Base-by-base conservation (phyloP, 106 monocot species). In the Allium sativum region DNA sequence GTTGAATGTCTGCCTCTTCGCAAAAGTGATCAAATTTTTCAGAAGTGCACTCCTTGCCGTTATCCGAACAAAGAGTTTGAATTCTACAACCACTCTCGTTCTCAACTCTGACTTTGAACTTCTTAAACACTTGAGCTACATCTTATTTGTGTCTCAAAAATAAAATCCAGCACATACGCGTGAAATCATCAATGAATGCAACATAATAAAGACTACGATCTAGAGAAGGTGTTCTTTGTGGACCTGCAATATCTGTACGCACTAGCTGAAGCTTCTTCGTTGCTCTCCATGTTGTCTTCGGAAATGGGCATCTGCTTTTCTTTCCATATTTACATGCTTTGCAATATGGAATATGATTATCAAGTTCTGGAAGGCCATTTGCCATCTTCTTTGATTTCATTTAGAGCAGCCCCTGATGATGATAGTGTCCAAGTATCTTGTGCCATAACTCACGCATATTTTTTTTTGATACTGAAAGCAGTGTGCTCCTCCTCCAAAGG, bases 101-200 rank as follows among this genome's bases (percentile, higher is more conserved):
- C 52, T 66, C 31, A 31, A 66, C 51, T 18, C 21, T n/a, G 10
- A 21, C 40, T 42, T 66, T 14, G 10, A 54, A 48, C 19, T 65
- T 51, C 47, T 14, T 15, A 10, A 66, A 65, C 14, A 50, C 21
- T 50, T 22, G 10, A 31, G 48, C 66, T 18, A 66, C 66, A 18
- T 54, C 7, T 66, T n/a, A 66, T 40, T 50, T 66, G 41, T 22
- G 50, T 15, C 53, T 66, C 15, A 66, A 66, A 53, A 66, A 65
- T n/a, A 65, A 65, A 65, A 65, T 41, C 50, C 40, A 14, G 5
- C 31, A 31, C 61, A 61, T 16, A 22, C 45, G 1, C 8, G 45
- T 62, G 17, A 62, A 62, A 62, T 62, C 43, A 62, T 46, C 45
- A 46, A 62, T 18, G 18, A 62, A 62, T n/a, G n/a, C n/a, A n/a